Conservation (phyloP, 208 protist species). For the Trypanosoma lewisi region DNA sequence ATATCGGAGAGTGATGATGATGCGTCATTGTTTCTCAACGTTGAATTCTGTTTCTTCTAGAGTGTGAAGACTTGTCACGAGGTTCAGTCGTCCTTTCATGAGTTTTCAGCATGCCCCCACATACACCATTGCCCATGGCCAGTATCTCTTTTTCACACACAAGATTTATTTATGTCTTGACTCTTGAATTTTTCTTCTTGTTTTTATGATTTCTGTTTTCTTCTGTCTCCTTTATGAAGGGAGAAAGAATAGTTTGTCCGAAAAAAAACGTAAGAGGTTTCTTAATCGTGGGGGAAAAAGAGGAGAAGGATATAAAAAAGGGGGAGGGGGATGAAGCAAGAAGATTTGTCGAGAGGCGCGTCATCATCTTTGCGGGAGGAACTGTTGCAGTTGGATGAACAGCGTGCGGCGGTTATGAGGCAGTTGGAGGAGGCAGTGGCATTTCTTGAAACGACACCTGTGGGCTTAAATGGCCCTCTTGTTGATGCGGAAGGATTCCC, state of each 20-base stretch:
- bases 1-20: neutral
- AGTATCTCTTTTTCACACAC: no score
- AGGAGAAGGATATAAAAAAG: neutral
- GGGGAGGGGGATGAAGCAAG: neutral
- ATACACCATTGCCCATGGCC: neutral
- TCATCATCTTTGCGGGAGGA: slow-evolving; percentile 22
- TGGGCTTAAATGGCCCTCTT: slow-evolving; percentile 56
- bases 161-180: no score
- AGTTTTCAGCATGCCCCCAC: no score
- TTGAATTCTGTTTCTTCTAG: no score
- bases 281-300: neutral
- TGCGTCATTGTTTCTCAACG: neutral
- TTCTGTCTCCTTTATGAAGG: neutral
- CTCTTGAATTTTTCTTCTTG: neutral
- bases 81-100: no score
- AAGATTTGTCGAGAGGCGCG: neutral
- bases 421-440: slow-evolving; percentile 52
- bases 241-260: no score
- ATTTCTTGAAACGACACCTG: slow-evolving; percentile 64
- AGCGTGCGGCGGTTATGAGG: slow-evolving; percentile 35
- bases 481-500: slow-evolving; percentile 82
- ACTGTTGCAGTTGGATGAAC: slow-evolving; percentile 35
- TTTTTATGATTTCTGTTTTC: neutral
- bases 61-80: no score
- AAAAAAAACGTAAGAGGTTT: neutral